Conservation (phyloP, 208 protist species). For the Vickermania spadyakhi region DNA sequence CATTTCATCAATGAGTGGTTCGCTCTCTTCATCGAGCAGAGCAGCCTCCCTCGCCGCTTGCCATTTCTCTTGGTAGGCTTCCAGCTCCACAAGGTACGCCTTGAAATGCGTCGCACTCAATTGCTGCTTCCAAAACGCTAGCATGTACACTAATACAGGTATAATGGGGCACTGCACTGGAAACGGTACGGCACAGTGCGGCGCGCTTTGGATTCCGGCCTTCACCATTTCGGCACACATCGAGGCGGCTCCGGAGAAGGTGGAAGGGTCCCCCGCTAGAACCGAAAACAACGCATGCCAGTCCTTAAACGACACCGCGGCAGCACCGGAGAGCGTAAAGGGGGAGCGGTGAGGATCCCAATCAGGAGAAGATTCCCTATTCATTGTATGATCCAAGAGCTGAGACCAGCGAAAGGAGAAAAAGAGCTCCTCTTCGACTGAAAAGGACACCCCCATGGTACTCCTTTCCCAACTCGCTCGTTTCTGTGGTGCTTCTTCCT, state of each 20-base stretch:
- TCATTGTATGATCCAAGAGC: constrained; percentile 45
- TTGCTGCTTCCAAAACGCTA: constrained; percentile 35
- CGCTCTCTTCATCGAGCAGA: not conserved
- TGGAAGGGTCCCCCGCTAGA: constrained; percentile 11
- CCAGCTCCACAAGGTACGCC: constrained; percentile 20
- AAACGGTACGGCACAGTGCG: not conserved
- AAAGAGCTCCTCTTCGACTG: constrained; percentile 67
- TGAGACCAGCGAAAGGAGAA: constrained; percentile 35
- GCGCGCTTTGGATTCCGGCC: not conserved
- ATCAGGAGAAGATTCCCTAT: constrained; percentile 13
- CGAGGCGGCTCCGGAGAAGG: not conserved
- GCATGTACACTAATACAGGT: constrained; percentile 46
- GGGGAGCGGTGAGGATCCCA: not conserved
- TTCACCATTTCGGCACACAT: not conserved
- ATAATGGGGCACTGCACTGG: constrained; percentile 37
- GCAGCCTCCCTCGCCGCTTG: not conserved
- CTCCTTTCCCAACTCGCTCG: not conserved
- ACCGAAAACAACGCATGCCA: constrained; percentile 61
- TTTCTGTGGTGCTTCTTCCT: not conserved
- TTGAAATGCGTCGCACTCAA: constrained; percentile 16
- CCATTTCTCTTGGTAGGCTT: not conserved
- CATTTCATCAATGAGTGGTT: too few species aligned
- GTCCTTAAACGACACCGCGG: constrained; percentile 42
- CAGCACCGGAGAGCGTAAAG: not conserved
- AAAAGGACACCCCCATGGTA: constrained; percentile 51